These are phyloP conservation scores for Volutella citrinella DNA, from an alignment of 2,329 filamentous ascomycete species.

Conservation along the genomic window DNA sequence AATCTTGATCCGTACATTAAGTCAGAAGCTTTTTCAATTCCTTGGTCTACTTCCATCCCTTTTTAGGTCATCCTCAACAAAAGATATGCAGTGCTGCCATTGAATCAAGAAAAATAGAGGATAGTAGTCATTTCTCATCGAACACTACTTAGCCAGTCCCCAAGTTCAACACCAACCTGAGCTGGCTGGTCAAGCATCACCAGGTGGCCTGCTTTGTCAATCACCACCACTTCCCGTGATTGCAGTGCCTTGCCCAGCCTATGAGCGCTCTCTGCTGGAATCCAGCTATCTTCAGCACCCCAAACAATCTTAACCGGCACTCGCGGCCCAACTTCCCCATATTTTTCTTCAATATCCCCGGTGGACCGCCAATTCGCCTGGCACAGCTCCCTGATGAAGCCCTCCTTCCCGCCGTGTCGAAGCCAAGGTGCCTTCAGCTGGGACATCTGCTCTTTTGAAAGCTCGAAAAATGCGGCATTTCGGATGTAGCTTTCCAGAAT, in stretches of 20 bases:
- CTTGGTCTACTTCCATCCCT: too few species aligned
- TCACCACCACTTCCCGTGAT: constrained; percentile 31
- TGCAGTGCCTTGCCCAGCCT: constrained; percentile 26
- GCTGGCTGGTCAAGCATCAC: constrained; percentile 41
- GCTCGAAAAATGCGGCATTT: constrained; percentile 30
- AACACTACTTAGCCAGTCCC: constrained; percentile 27
- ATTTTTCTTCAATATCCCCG: constrained; percentile 33
- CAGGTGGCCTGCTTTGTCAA: constrained; percentile 39
- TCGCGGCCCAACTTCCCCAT: constrained; percentile 31
- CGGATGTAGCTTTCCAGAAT: constrained; percentile 38
- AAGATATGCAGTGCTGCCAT: too few species aligned
- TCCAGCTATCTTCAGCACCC: constrained; percentile 42
- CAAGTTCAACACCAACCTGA: constrained; percentile 36
- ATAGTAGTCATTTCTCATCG: too few species aligned
- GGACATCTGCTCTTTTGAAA: constrained; percentile 31
- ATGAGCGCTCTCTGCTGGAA: constrained; percentile 36
- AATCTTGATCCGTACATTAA: too few species aligned
- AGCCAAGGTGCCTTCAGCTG: constrained; percentile 36
- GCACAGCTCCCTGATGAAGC: constrained; percentile 39
- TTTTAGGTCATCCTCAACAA: too few species aligned
- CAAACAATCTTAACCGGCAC: constrained; percentile 41
- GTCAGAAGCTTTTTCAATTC: too few species aligned
- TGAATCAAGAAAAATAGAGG: too few species aligned
- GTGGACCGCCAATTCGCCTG: constrained; percentile 24
- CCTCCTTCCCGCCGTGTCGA: constrained; percentile 23